phyloP scores from a whole-genome alignment of 345 rosid species.

The Eucalyptus guilfoylei region DNA sequence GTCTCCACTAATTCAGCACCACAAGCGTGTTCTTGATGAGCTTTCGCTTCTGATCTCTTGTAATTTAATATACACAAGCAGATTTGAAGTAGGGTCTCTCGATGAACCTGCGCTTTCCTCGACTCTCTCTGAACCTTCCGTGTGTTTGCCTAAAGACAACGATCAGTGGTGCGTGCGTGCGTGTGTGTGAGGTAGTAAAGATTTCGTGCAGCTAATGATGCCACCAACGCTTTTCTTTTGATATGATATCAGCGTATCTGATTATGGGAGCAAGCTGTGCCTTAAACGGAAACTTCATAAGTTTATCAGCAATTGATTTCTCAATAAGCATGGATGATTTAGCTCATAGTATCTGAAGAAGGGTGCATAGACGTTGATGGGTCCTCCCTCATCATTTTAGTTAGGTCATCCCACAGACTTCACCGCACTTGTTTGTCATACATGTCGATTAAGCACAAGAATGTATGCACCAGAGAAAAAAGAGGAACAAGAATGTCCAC shows the following conservation, averaged over 20 bases:
- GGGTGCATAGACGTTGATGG: neutral
- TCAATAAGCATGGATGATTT: neutral
- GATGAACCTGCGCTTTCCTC: neutral
- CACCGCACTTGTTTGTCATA: neutral
- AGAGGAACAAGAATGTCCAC: neutral
- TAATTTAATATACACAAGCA: neutral
- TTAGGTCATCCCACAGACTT: constrained; percentile 10
- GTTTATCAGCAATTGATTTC: neutral
- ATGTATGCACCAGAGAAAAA: neutral
- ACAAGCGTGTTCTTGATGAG: neutral
- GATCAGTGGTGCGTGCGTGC: neutral
- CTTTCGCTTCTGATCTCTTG: neutral
- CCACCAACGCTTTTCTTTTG: neutral
- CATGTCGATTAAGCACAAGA: neutral
- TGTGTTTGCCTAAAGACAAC: neutral
- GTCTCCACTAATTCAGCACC: neutral
- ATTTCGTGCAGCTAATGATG: neutral
- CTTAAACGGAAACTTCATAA: neutral
- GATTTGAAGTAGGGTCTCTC: neutral
- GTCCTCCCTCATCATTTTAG: constrained; percentile 4
- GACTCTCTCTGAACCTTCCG: neutral
- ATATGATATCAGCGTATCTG: neutral
- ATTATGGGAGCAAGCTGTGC: neutral
- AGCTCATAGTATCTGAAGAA: neutral
- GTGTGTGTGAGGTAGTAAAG: neutral